Evolutionary conservation across 2,329 filamentous ascomycete genomes (phyloP), one percentile per base, ranked within the genome.

Genomic region (Aspergillus alliaceus): DNA sequence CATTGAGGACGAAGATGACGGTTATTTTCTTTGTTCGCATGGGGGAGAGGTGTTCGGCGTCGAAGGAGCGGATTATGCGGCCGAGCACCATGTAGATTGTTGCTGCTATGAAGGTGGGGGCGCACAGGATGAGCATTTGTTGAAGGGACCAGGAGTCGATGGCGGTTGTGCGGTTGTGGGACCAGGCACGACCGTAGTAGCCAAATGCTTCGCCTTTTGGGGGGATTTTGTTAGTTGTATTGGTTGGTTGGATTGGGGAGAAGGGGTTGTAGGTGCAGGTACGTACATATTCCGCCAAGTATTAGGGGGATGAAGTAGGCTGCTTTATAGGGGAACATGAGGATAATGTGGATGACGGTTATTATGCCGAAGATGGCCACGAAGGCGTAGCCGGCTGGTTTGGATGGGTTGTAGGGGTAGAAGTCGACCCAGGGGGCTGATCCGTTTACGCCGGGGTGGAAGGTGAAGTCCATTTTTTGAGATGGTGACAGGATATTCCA

Each of bases 41-140:
- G 6, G 70, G 53, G 5, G 74, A 70, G 27, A 70, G 64, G 5
- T 67, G 44, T 44, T 79, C 73, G 2, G 72, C 76, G 35, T 72
- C 51, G 4, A 73, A 66, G 12, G 72, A 55, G 4, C 60, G 57
- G 20, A 79, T 74, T 9, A 79, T 66, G 0, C 77, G 74, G 0
- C 72, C 74, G 1, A 79, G 73, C 15, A 71, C 57, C 74, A 77
- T 78, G 63, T 78, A 71, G 6, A 70, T 52, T 4, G 63, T 69
- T 15, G 68, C 69, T 8, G 78, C 74, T 46, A 77, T 72, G 4
- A 80, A 66, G 0, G 75, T 70, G 0, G 78, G 76, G 0, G 75
- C 72, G 11, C 78, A 65, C 3, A 79, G 69, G 42, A 77, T 70
- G 24, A 75, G 65, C 54, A 77, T 68, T 29, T 70, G 67, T 55